phyloP scores from a whole-genome alignment of 352 stramenopile species.

The Globisporangium emineosum region DNA sequence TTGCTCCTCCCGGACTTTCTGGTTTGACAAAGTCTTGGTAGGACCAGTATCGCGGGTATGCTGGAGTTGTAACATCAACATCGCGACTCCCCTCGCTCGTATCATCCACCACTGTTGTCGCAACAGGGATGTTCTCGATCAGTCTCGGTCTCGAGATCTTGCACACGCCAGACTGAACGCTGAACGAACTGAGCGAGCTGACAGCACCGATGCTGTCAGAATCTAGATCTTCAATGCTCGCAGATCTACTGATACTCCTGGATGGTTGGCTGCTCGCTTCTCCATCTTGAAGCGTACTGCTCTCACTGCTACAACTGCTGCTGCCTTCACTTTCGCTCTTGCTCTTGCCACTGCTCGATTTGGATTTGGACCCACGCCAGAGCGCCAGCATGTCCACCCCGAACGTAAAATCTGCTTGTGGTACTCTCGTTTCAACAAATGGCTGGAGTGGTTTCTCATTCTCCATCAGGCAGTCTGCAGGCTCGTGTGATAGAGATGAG shows the following conservation, averaged over 20 bases:
- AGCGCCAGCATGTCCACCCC: neutral
- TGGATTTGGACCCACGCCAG: neutral
- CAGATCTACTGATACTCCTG: neutral
- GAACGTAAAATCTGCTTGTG: neutral
- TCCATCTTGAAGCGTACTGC: neutral
- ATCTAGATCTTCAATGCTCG: conserved; percentile 6
- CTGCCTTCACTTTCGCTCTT: neutral
- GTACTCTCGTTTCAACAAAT: neutral
- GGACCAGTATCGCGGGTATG: neutral
- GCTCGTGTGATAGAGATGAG: too few relatives aligned
- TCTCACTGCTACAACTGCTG: neutral
- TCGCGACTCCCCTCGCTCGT: neutral
- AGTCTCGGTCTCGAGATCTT: conserved; percentile 5
- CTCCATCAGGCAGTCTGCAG: neutral
- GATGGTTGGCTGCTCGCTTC: neutral
- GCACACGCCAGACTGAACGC: neutral
- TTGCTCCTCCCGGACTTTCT: neutral
- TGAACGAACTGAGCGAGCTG: conserved; percentile 12
- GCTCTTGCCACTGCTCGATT: conserved; percentile 1
- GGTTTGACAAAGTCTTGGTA: conserved; percentile 1
- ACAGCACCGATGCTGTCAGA: neutral
- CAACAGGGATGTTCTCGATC: conserved; percentile 16
- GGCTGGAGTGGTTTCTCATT: too few relatives aligned
- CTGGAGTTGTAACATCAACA: neutral
- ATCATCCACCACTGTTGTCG: neutral